phyloP scores from a whole-genome alignment of 345 rosid genomes.

The Psidium friedrichsthalianum region DNA sequence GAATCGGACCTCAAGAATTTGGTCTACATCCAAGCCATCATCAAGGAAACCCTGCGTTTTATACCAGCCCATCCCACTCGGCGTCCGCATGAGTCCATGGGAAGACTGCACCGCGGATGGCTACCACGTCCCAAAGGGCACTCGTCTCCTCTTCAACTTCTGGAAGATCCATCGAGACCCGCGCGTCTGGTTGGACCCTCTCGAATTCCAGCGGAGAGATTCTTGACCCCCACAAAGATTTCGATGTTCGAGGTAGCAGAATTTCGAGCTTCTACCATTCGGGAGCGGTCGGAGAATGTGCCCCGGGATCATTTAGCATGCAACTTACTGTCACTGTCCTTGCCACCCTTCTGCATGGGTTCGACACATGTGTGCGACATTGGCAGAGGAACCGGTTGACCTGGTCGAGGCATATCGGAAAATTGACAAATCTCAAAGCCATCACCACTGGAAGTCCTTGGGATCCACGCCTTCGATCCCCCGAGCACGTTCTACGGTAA shows the following conservation, averaged over 20 bases:
- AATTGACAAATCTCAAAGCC: slow-evolving; percentile 16
- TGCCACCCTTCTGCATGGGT: slow-evolving; percentile 23
- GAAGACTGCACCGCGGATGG: slow-evolving; percentile 24
- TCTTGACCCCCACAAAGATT: slow-evolving; percentile 12
- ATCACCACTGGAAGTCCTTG: slow-evolving; percentile 15
- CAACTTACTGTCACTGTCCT: slow-evolving; percentile 14
- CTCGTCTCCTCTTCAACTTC: slow-evolving; percentile 12
- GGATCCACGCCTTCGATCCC: slow-evolving; percentile 8
- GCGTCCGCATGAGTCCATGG: slow-evolving; percentile 20
- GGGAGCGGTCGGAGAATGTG: slow-evolving; percentile 30
- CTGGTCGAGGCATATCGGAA: slow-evolving; percentile 8
- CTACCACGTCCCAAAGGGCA: slow-evolving; percentile 21
- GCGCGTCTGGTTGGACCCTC: slow-evolving; percentile 14
- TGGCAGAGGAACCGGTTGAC: slow-evolving; percentile 9
- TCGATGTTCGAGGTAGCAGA: slow-evolving; percentile 20
- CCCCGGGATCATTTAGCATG: slow-evolving; percentile 23
- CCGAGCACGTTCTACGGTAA: background rate
- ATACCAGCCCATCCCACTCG: slow-evolving; percentile 19
- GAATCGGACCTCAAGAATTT: slow-evolving; percentile 21
- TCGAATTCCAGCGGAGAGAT: slow-evolving; percentile 23
- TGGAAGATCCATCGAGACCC: slow-evolving; percentile 27
- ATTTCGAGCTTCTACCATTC: slow-evolving; percentile 27
- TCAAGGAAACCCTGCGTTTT: slow-evolving; percentile 38
- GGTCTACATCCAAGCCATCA: slow-evolving; percentile 18
- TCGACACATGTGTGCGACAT: slow-evolving; percentile 9